A percentile compares a stretch with the other conserved stretches of the same genome.
Evolutionary conservation across 805 yeast genomes (phyloP).

Genomic region (Komagataella kurtzmanii): DNA sequence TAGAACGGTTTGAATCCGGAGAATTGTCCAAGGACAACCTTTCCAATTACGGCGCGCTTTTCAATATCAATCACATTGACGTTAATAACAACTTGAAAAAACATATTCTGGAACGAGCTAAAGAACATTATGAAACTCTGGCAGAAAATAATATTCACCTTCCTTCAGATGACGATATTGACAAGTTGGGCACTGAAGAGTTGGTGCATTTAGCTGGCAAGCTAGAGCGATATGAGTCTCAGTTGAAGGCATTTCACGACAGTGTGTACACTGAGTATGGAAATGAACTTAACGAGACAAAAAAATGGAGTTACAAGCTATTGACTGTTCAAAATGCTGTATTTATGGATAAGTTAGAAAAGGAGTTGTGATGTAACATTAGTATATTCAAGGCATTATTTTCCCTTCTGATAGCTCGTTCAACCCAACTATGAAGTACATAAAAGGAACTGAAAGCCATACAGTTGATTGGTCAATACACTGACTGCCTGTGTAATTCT

Average conservation of each 20-base stretch:
- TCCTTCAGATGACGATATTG: constrained; percentile 5
- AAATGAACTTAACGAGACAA: background rate
- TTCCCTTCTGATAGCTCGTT: background rate
- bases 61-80: constrained; percentile 5
- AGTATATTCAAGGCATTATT: no score
- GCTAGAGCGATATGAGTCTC: background rate
- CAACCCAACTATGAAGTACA: background rate
- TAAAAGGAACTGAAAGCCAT: no score
- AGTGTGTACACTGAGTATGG: background rate
- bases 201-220: constrained; percentile 3
- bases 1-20: background rate
- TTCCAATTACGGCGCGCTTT: constrained; percentile 4
- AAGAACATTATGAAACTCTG: background rate
- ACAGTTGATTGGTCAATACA: no score
- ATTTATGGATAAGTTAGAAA: background rate
- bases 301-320: background rate
- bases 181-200: constrained; percentile 9
- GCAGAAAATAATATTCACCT: constrained; percentile 1
- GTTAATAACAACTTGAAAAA: constrained; percentile 7
- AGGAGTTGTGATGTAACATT: background rate
- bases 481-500: no score
- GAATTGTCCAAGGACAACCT: constrained; percentile 1
- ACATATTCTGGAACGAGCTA: constrained; percentile 1
- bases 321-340: background rate
- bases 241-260: background rate